Evolutionary conservation across 768 basidiomycete species (phyloP).

Genomic region (Ephemerocybe angulata): DNA sequence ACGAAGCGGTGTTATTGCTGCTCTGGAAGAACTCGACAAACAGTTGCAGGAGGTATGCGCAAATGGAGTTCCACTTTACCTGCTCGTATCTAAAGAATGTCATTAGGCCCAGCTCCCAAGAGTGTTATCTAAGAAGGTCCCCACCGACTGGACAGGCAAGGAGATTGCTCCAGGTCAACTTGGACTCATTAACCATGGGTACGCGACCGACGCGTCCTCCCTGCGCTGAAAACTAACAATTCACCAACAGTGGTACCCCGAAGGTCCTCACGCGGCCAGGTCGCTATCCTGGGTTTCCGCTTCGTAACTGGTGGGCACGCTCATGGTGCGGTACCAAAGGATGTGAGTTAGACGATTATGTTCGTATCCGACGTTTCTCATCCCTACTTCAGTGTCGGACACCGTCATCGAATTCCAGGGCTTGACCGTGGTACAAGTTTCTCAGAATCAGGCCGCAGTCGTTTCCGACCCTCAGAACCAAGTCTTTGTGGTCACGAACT

Average conservation of each 20-base stretch:
- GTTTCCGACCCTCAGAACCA: slow-evolving; percentile 77
- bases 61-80: background rate
- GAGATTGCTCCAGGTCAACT: slow-evolving; percentile 70
- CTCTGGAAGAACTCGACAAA: slow-evolving; percentile 64
- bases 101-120: slow-evolving; percentile 52
- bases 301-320: slow-evolving; percentile 84
- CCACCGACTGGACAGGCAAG: slow-evolving; percentile 65
- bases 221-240: background rate
- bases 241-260: slow-evolving; percentile 55
- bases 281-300: slow-evolving; percentile 71
- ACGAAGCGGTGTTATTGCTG: slow-evolving; percentile 62
- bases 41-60: slow-evolving; percentile 49
- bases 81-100: background rate
- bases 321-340: slow-evolving; percentile 67
- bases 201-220: background rate
- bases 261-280: slow-evolving; percentile 73
- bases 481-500: slow-evolving; percentile 76
- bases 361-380: background rate
- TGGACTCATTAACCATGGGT: slow-evolving; percentile 74
- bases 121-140: slow-evolving; percentile 65
- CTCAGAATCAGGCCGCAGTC: slow-evolving; percentile 77
- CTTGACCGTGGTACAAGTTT: slow-evolving; percentile 81
- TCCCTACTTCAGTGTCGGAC: slow-evolving; percentile 57
- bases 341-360: slow-evolving; percentile 38
- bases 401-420: slow-evolving; percentile 79